A percentile compares a stretch with the other conserved stretches of the same genome.
Conservation (phyloP, 768 basidiomycete genomes). For the Suillus plorans region DNA sequence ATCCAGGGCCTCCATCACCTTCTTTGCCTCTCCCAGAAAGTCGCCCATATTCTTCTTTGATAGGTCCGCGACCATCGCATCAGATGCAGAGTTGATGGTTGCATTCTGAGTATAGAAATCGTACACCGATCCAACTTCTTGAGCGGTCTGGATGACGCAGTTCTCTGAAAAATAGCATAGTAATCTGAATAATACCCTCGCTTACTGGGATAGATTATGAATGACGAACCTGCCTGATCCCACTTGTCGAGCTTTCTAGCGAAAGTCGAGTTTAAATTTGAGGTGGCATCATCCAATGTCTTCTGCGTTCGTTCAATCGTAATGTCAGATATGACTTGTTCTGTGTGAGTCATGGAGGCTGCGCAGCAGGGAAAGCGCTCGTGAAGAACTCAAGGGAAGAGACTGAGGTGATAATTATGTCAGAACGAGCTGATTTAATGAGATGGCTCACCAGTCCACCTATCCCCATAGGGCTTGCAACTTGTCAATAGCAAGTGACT, state of each 20-base stretch:
- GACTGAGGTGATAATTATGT: background rate
- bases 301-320: background rate
- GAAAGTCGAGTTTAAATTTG: background rate
- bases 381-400: background rate
- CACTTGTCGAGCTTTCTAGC: background rate
- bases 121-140: background rate
- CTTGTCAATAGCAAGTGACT: too few species aligned
- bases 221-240: background rate
- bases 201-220: background rate
- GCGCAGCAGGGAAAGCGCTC: background rate
- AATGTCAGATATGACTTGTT: background rate
- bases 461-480: background rate
- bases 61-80: background rate
- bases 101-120: slow-evolving; percentile 6
- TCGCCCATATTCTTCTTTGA: slow-evolving; percentile 14
- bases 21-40: slow-evolving; percentile 21
- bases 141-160: background rate
- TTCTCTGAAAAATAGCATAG: background rate
- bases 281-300: background rate
- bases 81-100: slow-evolving; percentile 1
- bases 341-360: background rate
- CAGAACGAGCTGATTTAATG: background rate
- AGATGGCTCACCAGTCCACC: background rate
- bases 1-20: slow-evolving; percentile 25
- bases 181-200: background rate